Percentiles rank a stretch among this genome's conserved stretches.
Evolutionary conservation across 2,329 filamentous ascomycete species (phyloP).

Genomic region (Cordyceps cicadae): DNA sequence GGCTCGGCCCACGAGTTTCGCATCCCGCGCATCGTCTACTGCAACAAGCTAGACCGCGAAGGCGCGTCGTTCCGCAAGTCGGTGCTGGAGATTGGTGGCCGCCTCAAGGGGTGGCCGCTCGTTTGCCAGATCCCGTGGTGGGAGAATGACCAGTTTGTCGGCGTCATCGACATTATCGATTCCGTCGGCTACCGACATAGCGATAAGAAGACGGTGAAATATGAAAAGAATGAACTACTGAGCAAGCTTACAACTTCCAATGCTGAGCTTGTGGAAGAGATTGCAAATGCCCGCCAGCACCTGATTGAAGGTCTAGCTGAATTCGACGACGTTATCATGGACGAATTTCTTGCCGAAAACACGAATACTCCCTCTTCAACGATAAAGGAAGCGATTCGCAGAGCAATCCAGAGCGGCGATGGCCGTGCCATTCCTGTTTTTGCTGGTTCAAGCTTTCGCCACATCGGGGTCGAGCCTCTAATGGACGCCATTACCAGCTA

Average conservation of each 20-base stretch:
- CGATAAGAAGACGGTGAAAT: slow-evolving; percentile 31
- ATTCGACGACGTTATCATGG: slow-evolving; percentile 77
- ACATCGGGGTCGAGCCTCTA: slow-evolving; percentile 87
- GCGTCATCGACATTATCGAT: slow-evolving; percentile 76
- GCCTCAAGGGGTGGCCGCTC: slow-evolving; percentile 75
- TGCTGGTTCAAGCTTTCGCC: slow-evolving; percentile 84
- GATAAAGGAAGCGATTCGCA: slow-evolving; percentile 66
- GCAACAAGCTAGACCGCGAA: slow-evolving; percentile 73
- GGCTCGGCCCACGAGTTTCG: slow-evolving; percentile 74
- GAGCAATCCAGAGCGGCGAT: slow-evolving; percentile 58
- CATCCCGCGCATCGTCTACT: slow-evolving; percentile 71
- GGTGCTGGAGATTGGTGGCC: slow-evolving; percentile 73
- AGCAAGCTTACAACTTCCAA: slow-evolving; percentile 34
- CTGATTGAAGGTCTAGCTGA: slow-evolving; percentile 81
- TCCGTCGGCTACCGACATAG: slow-evolving; percentile 67
- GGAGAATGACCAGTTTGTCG: slow-evolving; percentile 69
- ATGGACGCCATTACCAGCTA: slow-evolving; percentile 84
- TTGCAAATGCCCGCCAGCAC: slow-evolving; percentile 65
- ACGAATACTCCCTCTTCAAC: slow-evolving; percentile 61
- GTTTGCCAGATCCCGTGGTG: slow-evolving; percentile 97
- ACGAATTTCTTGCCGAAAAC: slow-evolving; percentile 70
- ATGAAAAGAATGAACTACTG: slow-evolving; percentile 22
- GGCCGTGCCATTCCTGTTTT: slow-evolving; percentile 79
- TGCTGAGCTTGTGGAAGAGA: slow-evolving; percentile 54
- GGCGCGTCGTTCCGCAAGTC: slow-evolving; percentile 75